A percentile compares a stretch with the other conserved stretches of the same genome.
These are phyloP conservation scores for Graphium sp. DNA, from an alignment of 2,329 filamentous ascomycete species.

Conservation along the genomic window DNA sequence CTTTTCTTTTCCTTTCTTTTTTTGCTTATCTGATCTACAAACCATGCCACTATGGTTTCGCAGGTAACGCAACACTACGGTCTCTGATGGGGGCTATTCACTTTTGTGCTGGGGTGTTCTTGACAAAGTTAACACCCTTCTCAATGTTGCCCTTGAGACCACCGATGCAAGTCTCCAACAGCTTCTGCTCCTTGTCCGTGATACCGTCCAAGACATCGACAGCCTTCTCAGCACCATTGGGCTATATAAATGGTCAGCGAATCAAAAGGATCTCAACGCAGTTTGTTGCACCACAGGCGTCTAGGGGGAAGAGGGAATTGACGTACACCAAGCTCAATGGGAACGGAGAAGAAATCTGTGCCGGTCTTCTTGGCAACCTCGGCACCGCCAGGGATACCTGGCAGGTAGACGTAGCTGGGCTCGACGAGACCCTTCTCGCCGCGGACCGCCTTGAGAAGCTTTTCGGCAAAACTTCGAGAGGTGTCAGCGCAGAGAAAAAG, in stretches of 20 bases:
- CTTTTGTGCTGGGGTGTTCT: slow-evolving; percentile 70
- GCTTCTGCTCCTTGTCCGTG: slow-evolving; percentile 76
- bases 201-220: slow-evolving; percentile 61
- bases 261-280: too few relatives aligned
- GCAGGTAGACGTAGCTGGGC: slow-evolving; percentile 90
- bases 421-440: slow-evolving; percentile 89
- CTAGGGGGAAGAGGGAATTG: neutral
- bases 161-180: slow-evolving; percentile 58
- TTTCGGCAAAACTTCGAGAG: slow-evolving; percentile 65
- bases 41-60: neutral
- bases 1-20: slow-evolving; percentile 5
- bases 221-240: slow-evolving; percentile 72
- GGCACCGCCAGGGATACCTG: slow-evolving; percentile 74
- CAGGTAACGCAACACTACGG: too few relatives aligned
- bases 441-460: slow-evolving; percentile 72
- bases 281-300: slow-evolving; percentile 4
- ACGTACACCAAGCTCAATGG: slow-evolving; percentile 87
- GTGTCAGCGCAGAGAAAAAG: neutral
- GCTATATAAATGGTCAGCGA: slow-evolving; percentile 28
- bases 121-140: slow-evolving; percentile 82
- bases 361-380: slow-evolving; percentile 72
- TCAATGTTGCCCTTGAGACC: slow-evolving; percentile 84
- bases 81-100: slow-evolving; percentile 31
- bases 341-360: slow-evolving; percentile 88
- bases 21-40: slow-evolving; percentile 3